These are phyloP conservation scores for Podospora bellae-mahoneyi DNA, from an alignment of 495 filamentous ascomycete species.

Conservation along the genomic window DNA sequence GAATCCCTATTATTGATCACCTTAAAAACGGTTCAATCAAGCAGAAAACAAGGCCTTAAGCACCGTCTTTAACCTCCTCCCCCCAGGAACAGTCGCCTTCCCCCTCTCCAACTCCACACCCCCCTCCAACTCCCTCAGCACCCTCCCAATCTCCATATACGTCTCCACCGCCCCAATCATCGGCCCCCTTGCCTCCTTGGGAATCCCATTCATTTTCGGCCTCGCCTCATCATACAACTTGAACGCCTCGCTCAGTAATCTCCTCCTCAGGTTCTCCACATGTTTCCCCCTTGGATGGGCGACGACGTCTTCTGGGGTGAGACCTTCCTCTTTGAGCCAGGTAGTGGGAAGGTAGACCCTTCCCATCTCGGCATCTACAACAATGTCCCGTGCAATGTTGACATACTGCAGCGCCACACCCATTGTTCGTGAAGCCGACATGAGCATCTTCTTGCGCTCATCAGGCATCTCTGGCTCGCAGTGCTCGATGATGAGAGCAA, in stretches of 20 bases:
- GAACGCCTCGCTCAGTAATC: constrained; percentile 56
- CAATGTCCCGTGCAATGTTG: constrained; percentile 67
- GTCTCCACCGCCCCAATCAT: constrained; percentile 66
- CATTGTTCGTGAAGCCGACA: constrained; percentile 55
- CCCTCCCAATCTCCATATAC: constrained; percentile 69
- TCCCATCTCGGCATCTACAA: constrained; percentile 55
- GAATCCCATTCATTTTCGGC: constrained; percentile 54
- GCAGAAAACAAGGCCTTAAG: constrained; percentile 46
- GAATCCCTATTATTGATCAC: not conserved
- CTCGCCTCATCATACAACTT: constrained; percentile 48
- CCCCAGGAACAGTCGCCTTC: constrained; percentile 56
- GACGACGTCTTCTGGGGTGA: constrained; percentile 53
- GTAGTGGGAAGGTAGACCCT: constrained; percentile 60
- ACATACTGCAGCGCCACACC: constrained; percentile 66
- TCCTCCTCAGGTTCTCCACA: constrained; percentile 47
- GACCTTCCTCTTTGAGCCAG: constrained; percentile 56
- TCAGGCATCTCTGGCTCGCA: constrained; percentile 28
- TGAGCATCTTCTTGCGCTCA: constrained; percentile 28
- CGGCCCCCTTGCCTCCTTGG: constrained; percentile 52
- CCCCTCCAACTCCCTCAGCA: constrained; percentile 41
- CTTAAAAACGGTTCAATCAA: not conserved
- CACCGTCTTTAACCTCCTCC: constrained; percentile 51
- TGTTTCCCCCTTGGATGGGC: constrained; percentile 37
- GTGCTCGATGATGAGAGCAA: constrained; percentile 60
- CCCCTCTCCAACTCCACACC: constrained; percentile 41